Conservation (phyloP, 1,139 yeast genomes). For the Suhomyces coccinellae region DNA sequence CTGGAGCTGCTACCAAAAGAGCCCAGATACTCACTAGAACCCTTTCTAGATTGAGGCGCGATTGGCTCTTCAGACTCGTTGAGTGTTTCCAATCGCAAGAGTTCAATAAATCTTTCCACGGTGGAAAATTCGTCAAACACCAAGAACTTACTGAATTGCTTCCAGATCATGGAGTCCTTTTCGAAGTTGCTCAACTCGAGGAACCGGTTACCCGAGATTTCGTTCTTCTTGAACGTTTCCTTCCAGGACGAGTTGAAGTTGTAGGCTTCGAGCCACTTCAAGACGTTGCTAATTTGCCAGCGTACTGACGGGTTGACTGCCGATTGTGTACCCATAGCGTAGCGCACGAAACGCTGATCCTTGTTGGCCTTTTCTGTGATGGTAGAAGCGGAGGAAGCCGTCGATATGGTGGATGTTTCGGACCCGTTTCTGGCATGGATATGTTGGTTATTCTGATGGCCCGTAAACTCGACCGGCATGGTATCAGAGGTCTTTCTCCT, state of each 20-base stretch:
- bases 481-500: neutral
- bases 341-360: conserved; percentile 44
- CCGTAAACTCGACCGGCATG: neutral
- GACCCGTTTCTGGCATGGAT: conserved; percentile 40
- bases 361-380: conserved; percentile 34
- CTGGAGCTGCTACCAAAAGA: conserved; percentile 13
- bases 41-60: conserved; percentile 21
- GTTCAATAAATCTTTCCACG: conserved; percentile 52
- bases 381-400: conserved; percentile 34
- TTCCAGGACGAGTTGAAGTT: conserved; percentile 76
- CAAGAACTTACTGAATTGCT: conserved; percentile 42
- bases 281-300: conserved; percentile 74
- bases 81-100: conserved; percentile 29
- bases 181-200: conserved; percentile 71
- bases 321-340: conserved; percentile 45
- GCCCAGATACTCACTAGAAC: conserved; percentile 21
- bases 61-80: conserved; percentile 10
- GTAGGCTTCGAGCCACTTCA: conserved; percentile 65
- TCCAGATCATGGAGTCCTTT: conserved; percentile 49
- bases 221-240: conserved; percentile 57
- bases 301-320: conserved; percentile 22
- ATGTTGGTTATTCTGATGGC: conserved; percentile 6
- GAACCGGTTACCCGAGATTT: conserved; percentile 64
- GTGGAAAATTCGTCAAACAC: conserved; percentile 49
- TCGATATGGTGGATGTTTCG: conserved; percentile 36